phyloP scores from a whole-genome alignment of 257 asterid species.

The Solanum lycopersicoides region DNA sequence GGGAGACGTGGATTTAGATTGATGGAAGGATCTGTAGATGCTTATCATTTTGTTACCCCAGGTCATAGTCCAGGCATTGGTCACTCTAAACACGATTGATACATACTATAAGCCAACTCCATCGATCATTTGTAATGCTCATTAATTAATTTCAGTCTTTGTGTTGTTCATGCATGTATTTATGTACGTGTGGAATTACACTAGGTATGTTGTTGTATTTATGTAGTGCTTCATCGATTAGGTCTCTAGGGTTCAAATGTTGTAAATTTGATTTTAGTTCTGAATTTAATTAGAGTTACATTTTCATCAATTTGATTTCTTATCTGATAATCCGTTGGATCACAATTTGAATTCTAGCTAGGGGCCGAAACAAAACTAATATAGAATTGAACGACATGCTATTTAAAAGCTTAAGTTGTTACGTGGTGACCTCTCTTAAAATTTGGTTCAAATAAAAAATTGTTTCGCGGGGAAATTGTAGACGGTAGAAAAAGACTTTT shows the following conservation, averaged over 20 bases:
- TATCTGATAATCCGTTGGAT: neutral
- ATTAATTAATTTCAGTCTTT: neutral
- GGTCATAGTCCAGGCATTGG: constrained; percentile 90
- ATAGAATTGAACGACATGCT: neutral
- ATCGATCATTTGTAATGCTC: neutral
- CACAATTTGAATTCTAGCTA: neutral
- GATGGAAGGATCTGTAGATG: constrained; percentile 26
- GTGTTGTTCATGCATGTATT: neutral
- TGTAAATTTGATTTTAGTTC: neutral
- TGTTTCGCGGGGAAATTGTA: no score
- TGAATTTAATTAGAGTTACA: neutral
- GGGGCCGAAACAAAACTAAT: neutral
- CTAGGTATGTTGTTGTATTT: neutral
- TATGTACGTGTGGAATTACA: neutral
- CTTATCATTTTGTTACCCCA: constrained; percentile 49
- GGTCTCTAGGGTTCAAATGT: neutral
- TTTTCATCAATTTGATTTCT: neutral
- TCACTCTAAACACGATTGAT: constrained; percentile 46
- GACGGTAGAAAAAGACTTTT: neutral
- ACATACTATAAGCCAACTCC: neutral
- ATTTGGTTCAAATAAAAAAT: neutral
- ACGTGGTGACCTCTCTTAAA: neutral
- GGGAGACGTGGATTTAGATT: constrained; percentile 1
- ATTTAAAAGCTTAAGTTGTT: no score
- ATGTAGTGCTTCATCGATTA: neutral